Evolutionary conservation across 2,329 filamentous ascomycete genomes (phyloP).

Genomic region (Ceratocystis papillata): DNA sequence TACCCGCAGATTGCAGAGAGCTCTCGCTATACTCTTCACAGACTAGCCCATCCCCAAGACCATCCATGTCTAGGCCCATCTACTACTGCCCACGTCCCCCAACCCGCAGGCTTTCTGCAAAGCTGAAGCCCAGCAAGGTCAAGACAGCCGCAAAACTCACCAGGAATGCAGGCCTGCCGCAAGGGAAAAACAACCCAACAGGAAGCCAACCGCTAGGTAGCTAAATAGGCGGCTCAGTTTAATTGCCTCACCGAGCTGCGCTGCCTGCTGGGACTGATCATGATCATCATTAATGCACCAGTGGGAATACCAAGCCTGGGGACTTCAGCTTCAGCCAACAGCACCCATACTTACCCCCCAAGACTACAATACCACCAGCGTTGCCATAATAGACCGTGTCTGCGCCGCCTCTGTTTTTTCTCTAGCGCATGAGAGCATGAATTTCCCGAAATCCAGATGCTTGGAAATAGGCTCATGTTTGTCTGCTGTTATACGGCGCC

Average conservation of each 20-base stretch:
- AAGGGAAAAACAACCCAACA: neutral
- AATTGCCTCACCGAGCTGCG: neutral
- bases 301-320: neutral
- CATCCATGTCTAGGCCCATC: too few relatives aligned
- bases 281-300: constrained; percentile 15
- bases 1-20: neutral
- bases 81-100: neutral
- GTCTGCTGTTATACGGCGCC: neutral
- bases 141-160: constrained; percentile 4
- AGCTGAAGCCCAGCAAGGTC: constrained; percentile 1
- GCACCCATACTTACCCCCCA: neutral
- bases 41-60: neutral
- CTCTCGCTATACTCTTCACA: neutral
- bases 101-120: neutral
- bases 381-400: neutral
- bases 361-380: neutral
- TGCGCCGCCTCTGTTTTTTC: neutral
- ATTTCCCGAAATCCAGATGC: constrained; percentile 7
- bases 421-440: constrained; percentile 10
- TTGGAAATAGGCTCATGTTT: constrained; percentile 6
- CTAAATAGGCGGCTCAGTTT: neutral
- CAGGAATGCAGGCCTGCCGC: neutral
- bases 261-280: neutral
- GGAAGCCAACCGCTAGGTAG: neutral
- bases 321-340: constrained; percentile 7